Evolutionary conservation across 371 early-diverging fungal genomes (phyloP).

Genomic region (Mucor velutinosus): DNA sequence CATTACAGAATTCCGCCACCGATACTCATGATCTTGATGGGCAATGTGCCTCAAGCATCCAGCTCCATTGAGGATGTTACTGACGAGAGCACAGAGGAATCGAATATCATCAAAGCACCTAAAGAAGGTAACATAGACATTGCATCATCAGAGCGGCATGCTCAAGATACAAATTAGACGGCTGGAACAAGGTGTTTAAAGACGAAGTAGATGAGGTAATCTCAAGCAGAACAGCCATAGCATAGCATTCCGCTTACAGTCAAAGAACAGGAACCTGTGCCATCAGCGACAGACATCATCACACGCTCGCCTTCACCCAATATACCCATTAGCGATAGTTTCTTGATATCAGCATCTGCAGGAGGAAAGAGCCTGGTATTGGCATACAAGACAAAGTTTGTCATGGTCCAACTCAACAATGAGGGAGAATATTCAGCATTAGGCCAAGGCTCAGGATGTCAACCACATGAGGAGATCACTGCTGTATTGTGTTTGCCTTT

Average conservation of each 20-base stretch:
- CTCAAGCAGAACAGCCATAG: neutral
- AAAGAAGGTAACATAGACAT: constrained; percentile 25
- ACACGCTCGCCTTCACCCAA: constrained; percentile 30
- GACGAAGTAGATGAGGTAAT: constrained; percentile 47
- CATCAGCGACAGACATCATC: constrained; percentile 15
- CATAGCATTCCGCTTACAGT: neutral
- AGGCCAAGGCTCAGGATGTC: constrained; percentile 61
- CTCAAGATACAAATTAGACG: constrained; percentile 15
- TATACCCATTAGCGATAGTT: constrained; percentile 30
- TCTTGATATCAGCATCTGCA: constrained; percentile 42
- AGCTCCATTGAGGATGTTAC: constrained; percentile 44
- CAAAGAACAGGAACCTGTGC: neutral
- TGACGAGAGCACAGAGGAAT: constrained; percentile 28
- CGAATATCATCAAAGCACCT: constrained; percentile 16
- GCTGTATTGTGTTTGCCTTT: constrained; percentile 57
- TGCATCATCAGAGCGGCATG: neutral
- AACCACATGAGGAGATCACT: constrained; percentile 53
- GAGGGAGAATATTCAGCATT: constrained; percentile 50
- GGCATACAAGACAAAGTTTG: constrained; percentile 49
- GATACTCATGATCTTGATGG: constrained; percentile 45
- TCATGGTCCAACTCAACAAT: constrained; percentile 39
- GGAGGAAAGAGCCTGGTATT: constrained; percentile 38
- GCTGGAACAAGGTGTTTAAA: constrained; percentile 51
- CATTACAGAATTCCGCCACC: constrained; percentile 48
- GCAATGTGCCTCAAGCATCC: constrained; percentile 46